Evolutionary conservation across 352 stramenopile genomes (phyloP), one percentile per base, ranked within the genome.

Genomic region (Elongisporangium prolatum): DNA sequence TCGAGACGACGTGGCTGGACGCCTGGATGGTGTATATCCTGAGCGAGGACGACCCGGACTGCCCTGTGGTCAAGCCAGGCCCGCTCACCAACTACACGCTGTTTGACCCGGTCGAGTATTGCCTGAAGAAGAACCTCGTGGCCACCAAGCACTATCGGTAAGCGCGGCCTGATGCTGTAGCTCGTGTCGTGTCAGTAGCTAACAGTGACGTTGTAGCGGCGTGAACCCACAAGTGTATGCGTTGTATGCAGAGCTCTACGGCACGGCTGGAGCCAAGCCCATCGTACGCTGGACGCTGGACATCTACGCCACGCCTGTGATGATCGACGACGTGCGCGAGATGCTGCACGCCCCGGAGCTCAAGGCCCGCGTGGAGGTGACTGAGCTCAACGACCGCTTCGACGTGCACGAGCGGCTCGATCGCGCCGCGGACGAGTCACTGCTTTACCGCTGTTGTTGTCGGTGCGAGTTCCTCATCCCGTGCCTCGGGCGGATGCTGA

Each of bases 181-280:
- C 10, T 18, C 24, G 3, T 57, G 2, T 49, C 6, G 2, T 48
- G 52, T 8, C 9, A 20, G 20, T 28, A 17, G 9, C 34, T 44
- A 17, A 44, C 22, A 21, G 4, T 47, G 9, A 11, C 2, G 20
- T n/a, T n/a, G 9, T 34, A 84, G 74, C 2, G 82, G 84, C 17
- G 84, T 93, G 3, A 91, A 90, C 51, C 80, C 81, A 4, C 79
- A 87, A 56, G 84, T 93, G 13, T 93, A 91, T 50, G 71, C 81
- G 21, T 57, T 93, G 21, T 93, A 91, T 52, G 64, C 74, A 1
- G 80, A 93, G 63, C 61, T 93, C 16, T 93, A 93, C 57, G 84
- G 84, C 14, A 85, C 74, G 0, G 73, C 69, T 0, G 73, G 77
- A 28, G 75, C 75, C n/a, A 84, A 85, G 40, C 80, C 81, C 0